A percentile compares a stretch with the other conserved stretches of the same genome.
Conservation (phyloP, 352 stramenopile genomes). For the Phytophthora fragariaefolia region DNA sequence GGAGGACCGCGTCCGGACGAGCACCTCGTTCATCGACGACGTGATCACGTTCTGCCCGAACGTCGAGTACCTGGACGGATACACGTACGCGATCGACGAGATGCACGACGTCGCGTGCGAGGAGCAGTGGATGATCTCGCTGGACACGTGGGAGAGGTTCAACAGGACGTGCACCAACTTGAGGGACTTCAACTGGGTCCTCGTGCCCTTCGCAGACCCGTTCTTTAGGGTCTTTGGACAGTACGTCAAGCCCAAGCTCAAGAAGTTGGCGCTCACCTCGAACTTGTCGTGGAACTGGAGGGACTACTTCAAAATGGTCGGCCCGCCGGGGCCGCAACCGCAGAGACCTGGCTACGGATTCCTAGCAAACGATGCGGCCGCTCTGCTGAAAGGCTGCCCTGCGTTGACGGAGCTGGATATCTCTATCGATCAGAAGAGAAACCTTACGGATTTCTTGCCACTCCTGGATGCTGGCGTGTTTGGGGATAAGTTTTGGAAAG, state of each 20-base stretch:
- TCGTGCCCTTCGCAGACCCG: conserved; percentile 46
- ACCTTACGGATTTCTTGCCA: conserved; percentile 19
- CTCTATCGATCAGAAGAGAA: conserved; percentile 44
- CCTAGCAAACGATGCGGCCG: conserved; percentile 35
- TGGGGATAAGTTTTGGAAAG: conserved; percentile 47
- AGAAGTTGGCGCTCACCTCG: conserved; percentile 37
- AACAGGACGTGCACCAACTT: conserved; percentile 46
- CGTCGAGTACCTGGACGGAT: conserved; percentile 44
- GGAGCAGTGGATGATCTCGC: conserved; percentile 46
- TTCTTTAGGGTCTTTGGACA: conserved; percentile 56
- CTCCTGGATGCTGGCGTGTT: conserved; percentile 44
- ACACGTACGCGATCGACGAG: conserved; percentile 38
- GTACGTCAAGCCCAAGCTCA: conserved; percentile 44
- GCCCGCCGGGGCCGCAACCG: too few species aligned
- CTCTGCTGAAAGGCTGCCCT: conserved; percentile 44
- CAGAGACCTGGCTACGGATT: conserved; percentile 32
- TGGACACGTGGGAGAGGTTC: conserved; percentile 43
- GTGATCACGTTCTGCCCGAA: conserved; percentile 45
- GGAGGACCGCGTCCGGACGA: conserved; percentile 23
- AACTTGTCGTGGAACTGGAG: conserved; percentile 52
- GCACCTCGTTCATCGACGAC: conserved; percentile 40
- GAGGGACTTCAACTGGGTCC: conserved; percentile 45
- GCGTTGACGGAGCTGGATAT: conserved; percentile 43
- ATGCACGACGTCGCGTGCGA: conserved; percentile 37
- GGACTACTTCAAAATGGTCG: conserved; percentile 38